Evolutionary conservation across 148 eudicot genomes (phyloP).

Genomic region (Camellia granthamiana): DNA sequence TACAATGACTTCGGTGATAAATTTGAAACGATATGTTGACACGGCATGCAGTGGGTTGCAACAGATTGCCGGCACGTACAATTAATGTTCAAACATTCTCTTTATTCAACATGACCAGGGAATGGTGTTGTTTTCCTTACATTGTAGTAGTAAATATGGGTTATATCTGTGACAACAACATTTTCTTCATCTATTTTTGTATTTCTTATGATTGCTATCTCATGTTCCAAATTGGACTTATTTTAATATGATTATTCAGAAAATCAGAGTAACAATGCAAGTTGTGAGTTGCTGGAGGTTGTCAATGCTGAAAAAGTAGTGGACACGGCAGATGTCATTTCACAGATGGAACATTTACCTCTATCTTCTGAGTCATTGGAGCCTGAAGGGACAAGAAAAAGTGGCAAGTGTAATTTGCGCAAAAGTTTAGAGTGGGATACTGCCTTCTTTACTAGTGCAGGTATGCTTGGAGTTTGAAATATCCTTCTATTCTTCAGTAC

Average conservation of each 20-base stretch:
- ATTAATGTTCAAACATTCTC: neutral
- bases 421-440: constrained; percentile 98
- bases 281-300: constrained; percentile 6
- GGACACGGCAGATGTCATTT: neutral
- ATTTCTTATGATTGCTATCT: neutral
- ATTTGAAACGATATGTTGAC: neutral
- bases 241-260: constrained; percentile 14
- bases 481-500: neutral
- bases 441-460: constrained; percentile 88
- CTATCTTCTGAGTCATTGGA: constrained; percentile 34
- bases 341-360: constrained; percentile 19
- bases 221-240: neutral
- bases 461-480: constrained; percentile 33
- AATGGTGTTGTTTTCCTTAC: neutral
- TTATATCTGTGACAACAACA: neutral
- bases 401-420: constrained; percentile 67
- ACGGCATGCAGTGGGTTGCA: neutral
- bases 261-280: neutral
- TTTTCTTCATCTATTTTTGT: neutral
- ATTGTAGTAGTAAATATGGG: neutral
- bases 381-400: constrained; percentile 38
- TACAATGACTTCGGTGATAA: neutral
- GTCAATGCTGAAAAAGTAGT: constrained; percentile 31
- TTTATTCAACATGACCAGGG: neutral
- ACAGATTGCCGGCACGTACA: neutral